These are phyloP conservation scores for Hortiboletus flavorubellus DNA, from an alignment of 768 basidiomycete genomes.

Conservation along the genomic window DNA sequence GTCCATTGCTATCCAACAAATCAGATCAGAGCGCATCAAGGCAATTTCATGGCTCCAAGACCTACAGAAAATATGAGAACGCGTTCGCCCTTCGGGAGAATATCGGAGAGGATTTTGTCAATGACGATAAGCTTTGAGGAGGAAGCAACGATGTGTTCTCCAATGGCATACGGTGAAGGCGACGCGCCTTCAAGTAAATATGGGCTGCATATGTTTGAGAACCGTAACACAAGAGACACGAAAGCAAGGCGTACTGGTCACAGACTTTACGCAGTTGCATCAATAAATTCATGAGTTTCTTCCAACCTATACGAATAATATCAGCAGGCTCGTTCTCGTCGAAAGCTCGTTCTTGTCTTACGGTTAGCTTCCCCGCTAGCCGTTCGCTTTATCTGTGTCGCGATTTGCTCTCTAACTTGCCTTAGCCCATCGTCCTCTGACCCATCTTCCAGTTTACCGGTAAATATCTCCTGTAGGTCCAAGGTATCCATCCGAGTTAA, in stretches of 20 bases:
- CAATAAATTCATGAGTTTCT: slow-evolving; percentile 61
- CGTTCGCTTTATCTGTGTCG: slow-evolving; percentile 36
- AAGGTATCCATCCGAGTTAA: slow-evolving; percentile 50
- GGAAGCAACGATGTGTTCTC: slow-evolving; percentile 53
- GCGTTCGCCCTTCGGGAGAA: slow-evolving; percentile 56
- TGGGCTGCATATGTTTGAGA: slow-evolving; percentile 36
- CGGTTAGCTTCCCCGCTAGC: slow-evolving; percentile 30
- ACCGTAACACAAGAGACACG: background rate
- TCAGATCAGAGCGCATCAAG: slow-evolving; percentile 4
- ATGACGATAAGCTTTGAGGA: slow-evolving; percentile 55
- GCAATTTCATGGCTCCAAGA: background rate
- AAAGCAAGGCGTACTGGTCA: slow-evolving; percentile 48
- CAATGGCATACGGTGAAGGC: slow-evolving; percentile 47
- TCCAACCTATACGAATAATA: slow-evolving; percentile 41
- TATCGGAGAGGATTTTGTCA: slow-evolving; percentile 55
- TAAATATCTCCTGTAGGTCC: slow-evolving; percentile 49
- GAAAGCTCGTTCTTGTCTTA: slow-evolving; percentile 11
- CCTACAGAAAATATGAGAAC: slow-evolving; percentile 68
- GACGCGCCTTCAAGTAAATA: slow-evolving; percentile 50
- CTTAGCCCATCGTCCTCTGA: slow-evolving; percentile 34
- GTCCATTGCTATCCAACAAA: slow-evolving; percentile 52
- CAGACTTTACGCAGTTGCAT: slow-evolving; percentile 71
- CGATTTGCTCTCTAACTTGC: slow-evolving; percentile 40
- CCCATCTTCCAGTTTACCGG: slow-evolving; percentile 25
- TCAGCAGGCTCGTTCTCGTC: background rate